Conservation (phyloP, 2,329 filamentous ascomycete genomes). For the Cladosporium sp. region DNA sequence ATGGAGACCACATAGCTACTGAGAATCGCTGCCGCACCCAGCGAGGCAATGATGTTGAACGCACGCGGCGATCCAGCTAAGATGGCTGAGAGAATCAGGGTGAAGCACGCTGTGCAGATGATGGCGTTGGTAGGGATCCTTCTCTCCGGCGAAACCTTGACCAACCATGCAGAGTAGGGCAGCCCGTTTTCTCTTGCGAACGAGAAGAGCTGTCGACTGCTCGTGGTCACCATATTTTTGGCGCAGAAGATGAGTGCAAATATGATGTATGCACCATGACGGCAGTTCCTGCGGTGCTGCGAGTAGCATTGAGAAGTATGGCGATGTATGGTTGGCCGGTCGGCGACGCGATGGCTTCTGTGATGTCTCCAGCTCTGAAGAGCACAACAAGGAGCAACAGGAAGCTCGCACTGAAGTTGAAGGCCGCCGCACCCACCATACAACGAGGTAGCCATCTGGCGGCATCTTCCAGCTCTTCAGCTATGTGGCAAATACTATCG, state of each 20-base stretch:
- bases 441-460: conserved; percentile 25
- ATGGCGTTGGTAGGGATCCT: conserved; percentile 34
- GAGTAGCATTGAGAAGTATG: conserved; percentile 30
- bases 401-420: conserved; percentile 25
- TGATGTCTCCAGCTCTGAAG: conserved; percentile 12
- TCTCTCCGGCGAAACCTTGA: conserved; percentile 27
- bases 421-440: conserved; percentile 26
- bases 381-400: conserved; percentile 20
- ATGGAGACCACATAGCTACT: conserved; percentile 37
- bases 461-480: conserved; percentile 26
- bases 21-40: conserved; percentile 37
- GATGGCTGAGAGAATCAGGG: conserved; percentile 34
- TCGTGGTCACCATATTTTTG: conserved; percentile 41
- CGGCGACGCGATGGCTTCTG: conserved; percentile 28
- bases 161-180: conserved; percentile 35
- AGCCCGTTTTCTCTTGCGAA: conserved; percentile 40
- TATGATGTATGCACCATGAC: conserved; percentile 26
- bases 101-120: conserved; percentile 22
- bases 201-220: conserved; percentile 44
- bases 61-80: conserved; percentile 43
- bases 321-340: conserved; percentile 21
- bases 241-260: conserved; percentile 41
- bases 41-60: conserved; percentile 43
- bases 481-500: conserved; percentile 24
- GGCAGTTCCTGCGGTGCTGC: conserved; percentile 27